Conservation (phyloP, 371 early-diverging fungal species). For the Syncephalis plumigaleata region DNA sequence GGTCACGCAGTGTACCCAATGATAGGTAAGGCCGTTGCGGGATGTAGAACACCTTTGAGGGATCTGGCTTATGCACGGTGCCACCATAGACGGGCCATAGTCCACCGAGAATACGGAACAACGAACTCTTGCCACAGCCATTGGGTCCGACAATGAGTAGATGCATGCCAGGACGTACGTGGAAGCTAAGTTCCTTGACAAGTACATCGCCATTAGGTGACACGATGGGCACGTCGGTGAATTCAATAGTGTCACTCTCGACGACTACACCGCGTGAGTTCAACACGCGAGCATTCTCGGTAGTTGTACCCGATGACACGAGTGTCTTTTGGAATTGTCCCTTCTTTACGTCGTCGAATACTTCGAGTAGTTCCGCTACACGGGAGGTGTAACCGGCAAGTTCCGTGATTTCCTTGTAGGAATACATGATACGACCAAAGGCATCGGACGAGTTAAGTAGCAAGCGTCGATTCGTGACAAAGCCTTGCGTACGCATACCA, state of each 20-base stretch:
- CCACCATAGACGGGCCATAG: conserved; percentile 89
- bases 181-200: conserved; percentile 68
- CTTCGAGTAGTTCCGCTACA: conserved; percentile 58
- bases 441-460: conserved; percentile 73
- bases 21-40: conserved; percentile 93
- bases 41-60: conserved; percentile 82
- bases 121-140: conserved; percentile 83
- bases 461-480: conserved; percentile 79
- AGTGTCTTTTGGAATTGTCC: conserved; percentile 48
- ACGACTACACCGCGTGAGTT: conserved; percentile 50
- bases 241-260: conserved; percentile 63
- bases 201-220: conserved; percentile 94
- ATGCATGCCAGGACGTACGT: conserved; percentile 78
- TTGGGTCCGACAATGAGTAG: conserved; percentile 92
- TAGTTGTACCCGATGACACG: conserved; percentile 33
- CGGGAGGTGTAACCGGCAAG: conserved; percentile 84
- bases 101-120: conserved; percentile 92
- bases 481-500: conserved; percentile 46
- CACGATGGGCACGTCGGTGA: conserved; percentile 80
- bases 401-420: conserved; percentile 77
- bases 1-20: conserved; percentile 87
- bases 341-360: conserved; percentile 61
- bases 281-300: conserved; percentile 29
- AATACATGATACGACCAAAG: conserved; percentile 79
- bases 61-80: conserved; percentile 59